phyloP scores from a whole-genome alignment of 2,329 filamentous ascomycete species.

The Xylariales sp. region DNA sequence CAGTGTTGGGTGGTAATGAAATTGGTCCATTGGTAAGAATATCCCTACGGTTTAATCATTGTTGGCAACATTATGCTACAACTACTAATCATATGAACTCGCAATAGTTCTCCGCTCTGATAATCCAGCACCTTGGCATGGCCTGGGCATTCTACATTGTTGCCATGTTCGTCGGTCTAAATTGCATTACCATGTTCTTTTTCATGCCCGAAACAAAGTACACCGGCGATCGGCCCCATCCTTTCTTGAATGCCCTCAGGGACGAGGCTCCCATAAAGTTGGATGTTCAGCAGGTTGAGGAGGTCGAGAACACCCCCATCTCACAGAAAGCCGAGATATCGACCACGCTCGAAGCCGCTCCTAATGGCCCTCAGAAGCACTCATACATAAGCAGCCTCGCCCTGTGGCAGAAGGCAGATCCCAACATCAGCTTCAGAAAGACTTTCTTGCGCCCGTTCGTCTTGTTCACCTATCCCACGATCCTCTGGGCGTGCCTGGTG shows the following conservation, averaged over 20 bases:
- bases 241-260: background rate
- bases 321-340: background rate
- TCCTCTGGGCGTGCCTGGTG: constrained; percentile 24
- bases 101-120: constrained; percentile 24
- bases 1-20: constrained; percentile 24
- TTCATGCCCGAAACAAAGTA: constrained; percentile 26
- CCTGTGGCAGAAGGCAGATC: constrained; percentile 19
- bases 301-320: background rate
- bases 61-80: background rate
- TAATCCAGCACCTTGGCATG: constrained; percentile 23
- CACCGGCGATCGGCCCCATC: background rate
- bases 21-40: constrained; percentile 18
- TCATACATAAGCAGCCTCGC: constrained; percentile 19
- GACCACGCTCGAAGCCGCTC: background rate
- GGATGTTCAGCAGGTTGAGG: background rate
- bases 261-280: constrained; percentile 1
- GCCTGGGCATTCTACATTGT: constrained; percentile 27
- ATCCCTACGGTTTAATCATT: no score
- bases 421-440: constrained; percentile 17
- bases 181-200: constrained; percentile 22
- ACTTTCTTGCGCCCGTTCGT: constrained; percentile 24
- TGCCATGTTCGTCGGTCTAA: constrained; percentile 20
- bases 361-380: constrained; percentile 16
- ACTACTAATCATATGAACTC: background rate
- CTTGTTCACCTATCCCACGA: constrained; percentile 24